Evolutionary conservation across 305 asterid genomes (phyloP).

Genomic region (Solanum hybrid): DNA sequence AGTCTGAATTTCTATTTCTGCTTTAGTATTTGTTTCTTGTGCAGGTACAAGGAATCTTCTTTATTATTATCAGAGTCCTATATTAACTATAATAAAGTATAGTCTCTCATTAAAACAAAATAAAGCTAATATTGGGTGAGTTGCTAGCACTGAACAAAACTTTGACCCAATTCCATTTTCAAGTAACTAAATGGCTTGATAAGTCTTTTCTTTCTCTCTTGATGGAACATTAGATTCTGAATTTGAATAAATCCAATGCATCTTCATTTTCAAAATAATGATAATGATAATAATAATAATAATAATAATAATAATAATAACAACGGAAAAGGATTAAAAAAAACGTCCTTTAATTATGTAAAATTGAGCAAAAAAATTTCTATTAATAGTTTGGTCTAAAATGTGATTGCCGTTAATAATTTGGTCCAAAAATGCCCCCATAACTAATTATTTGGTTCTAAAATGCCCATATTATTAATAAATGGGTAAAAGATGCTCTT

Average conservation of each 20-base stretch:
- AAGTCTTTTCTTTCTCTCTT: not conserved
- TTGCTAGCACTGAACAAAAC: not conserved
- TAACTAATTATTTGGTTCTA: not conserved
- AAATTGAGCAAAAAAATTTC: too few relatives aligned
- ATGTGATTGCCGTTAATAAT: too few relatives aligned
- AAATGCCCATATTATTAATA: not conserved
- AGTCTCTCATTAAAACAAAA: not conserved
- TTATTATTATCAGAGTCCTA: not conserved
- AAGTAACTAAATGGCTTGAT: not conserved
- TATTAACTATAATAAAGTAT: not conserved
- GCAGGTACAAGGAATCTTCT: conserved; percentile 16
- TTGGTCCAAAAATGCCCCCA: too few relatives aligned
- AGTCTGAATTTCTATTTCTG: not conserved
- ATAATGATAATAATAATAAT: too few relatives aligned
- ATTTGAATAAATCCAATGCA: not conserved
- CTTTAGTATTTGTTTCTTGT: not conserved
- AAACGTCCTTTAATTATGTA: too few relatives aligned
- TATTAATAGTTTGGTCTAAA: too few relatives aligned
- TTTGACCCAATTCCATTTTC: not conserved
- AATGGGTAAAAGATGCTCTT: not conserved
- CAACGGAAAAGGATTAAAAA: too few relatives aligned
- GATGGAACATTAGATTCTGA: not conserved
- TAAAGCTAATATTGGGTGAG: not conserved
- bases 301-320: too few relatives aligned
- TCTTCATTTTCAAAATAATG: not conserved